These are phyloP conservation scores for Syzygium malaccense DNA, from an alignment of 441 rosid species.

Conservation along the genomic window DNA sequence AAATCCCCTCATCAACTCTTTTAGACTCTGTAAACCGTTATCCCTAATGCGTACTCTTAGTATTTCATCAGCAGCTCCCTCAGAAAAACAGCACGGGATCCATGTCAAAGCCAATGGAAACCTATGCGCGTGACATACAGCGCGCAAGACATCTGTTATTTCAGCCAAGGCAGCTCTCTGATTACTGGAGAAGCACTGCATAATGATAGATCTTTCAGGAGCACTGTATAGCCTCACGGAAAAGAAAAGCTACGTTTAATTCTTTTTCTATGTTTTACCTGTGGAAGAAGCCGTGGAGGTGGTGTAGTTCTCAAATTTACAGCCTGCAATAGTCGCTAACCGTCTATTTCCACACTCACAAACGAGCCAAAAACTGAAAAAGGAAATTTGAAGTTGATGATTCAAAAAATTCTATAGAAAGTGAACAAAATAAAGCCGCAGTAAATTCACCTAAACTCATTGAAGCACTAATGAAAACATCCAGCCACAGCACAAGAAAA, in stretches of 20 bases:
- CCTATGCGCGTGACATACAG: conserved; percentile 79
- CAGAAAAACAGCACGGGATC: conserved; percentile 67
- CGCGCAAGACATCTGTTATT: conserved; percentile 73
- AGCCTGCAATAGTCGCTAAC: conserved; percentile 35
- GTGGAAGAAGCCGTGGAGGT: conserved; percentile 49
- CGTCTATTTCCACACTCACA: background rate
- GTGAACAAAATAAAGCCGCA: background rate
- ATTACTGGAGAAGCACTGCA: conserved; percentile 63
- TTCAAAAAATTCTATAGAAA: background rate
- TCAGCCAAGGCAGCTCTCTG: conserved; percentile 70
- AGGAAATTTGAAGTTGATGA: background rate
- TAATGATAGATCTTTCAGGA: conserved; percentile 8
- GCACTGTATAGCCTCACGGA: background rate
- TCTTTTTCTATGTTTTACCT: conserved; percentile 26
- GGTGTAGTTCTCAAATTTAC: conserved; percentile 64
- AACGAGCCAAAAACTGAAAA: background rate
- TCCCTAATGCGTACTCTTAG: conserved; percentile 34
- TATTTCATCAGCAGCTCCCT: conserved; percentile 28
- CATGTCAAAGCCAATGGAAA: conserved; percentile 89
- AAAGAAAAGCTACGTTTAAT: background rate
- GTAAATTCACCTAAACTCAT: background rate
- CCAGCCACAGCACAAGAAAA: background rate
- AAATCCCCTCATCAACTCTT: background rate
- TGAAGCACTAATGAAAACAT: background rate
- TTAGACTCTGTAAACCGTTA: background rate